Base-by-base conservation (phyloP, 192 early-diverging fungal species). In the Coemansia sp. region DNA sequence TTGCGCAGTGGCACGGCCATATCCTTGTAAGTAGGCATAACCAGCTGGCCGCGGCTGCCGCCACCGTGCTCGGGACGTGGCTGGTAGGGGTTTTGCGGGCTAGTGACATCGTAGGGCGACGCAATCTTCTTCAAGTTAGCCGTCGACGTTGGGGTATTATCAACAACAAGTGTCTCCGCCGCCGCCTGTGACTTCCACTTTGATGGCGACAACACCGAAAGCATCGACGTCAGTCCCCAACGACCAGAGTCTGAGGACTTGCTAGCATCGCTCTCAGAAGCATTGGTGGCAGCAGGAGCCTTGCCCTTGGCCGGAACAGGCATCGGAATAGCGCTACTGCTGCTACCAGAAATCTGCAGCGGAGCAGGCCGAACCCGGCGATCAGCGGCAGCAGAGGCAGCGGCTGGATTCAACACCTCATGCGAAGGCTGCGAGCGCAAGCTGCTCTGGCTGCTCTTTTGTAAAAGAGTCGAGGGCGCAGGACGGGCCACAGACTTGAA, bases 61-160 rank as follows among this genome's bases (percentile, higher is more conserved):
- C 80, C 69, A 35, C 59, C 69, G 35, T 83, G 80, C 67, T 83
- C 75, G 12, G 80, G 80, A 30, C 68, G 80, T 44, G 80, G 80
- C 47, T 68, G 65, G 44, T 83, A 78, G 13, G 80, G 80, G n/a
- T 61, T 75, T 69, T 76, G 80, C 9, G 80, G 76, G 15, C 74
- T 82, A 16, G 61, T 59, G 35, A 74, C 58, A 20, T 78, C 76
- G 60, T 83, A 83, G n/a, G 80, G 80, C 49, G 63, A 65, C 38
- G 63, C 61, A 16, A 43, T 55, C 63, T 75, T 59, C 52, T 38
- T 49, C 41, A 58, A 0, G 56, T 40, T 40, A 3, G 43, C 30
- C 12, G 64, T 15, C 0, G 49, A 32, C 1, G 70, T 63, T 2
- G 78, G 78, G 15, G 78, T 53, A 11, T 43, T 35, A 45, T 7